Conservation (phyloP, 2,329 filamentous ascomycete genomes). For the Sarocladium strictum region DNA sequence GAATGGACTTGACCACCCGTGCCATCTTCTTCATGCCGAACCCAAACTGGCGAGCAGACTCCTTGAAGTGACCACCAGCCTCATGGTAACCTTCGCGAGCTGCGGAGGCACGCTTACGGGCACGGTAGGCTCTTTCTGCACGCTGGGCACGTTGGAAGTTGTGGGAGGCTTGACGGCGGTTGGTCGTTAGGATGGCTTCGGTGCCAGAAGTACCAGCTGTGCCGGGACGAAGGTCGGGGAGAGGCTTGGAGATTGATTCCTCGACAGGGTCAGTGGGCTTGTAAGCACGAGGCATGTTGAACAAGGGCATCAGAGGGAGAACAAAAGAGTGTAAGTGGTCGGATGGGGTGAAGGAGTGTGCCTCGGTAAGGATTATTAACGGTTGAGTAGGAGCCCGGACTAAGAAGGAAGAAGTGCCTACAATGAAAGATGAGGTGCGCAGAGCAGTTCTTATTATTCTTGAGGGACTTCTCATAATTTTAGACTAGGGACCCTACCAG, state of each 20-base stretch:
- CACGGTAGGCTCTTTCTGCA: slow-evolving; percentile 34
- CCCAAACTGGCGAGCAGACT: slow-evolving; percentile 30
- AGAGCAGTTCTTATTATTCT: not conserved
- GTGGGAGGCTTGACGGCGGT: slow-evolving; percentile 30
- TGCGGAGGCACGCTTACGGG: slow-evolving; percentile 32
- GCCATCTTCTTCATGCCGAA: slow-evolving; percentile 25
- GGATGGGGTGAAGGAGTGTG: not conserved
- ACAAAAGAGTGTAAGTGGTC: not conserved
- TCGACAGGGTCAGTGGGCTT: slow-evolving; percentile 8
- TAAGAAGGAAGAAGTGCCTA: not conserved
- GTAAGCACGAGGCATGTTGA: slow-evolving; percentile 5
- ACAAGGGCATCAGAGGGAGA: not conserved
- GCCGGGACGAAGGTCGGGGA: not conserved
- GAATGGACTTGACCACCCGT: slow-evolving; percentile 24
- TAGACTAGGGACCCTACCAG: not conserved
- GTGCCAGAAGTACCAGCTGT: slow-evolving; percentile 35
- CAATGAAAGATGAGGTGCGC: not conserved
- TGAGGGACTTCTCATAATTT: not conserved
- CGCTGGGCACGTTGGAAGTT: slow-evolving; percentile 31
- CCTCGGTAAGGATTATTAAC: not conserved
- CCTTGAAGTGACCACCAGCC: slow-evolving; percentile 32
- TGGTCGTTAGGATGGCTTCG: slow-evolving; percentile 33
- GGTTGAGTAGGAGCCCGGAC: not conserved
- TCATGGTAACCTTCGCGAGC: slow-evolving; percentile 31
- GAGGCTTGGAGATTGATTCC: not conserved